Percentiles rank a stretch among this genome's conserved stretches.
Evolutionary conservation across 169 alveolate genomes (phyloP).

Genomic region (Cryptosporidium parvum): DNA sequence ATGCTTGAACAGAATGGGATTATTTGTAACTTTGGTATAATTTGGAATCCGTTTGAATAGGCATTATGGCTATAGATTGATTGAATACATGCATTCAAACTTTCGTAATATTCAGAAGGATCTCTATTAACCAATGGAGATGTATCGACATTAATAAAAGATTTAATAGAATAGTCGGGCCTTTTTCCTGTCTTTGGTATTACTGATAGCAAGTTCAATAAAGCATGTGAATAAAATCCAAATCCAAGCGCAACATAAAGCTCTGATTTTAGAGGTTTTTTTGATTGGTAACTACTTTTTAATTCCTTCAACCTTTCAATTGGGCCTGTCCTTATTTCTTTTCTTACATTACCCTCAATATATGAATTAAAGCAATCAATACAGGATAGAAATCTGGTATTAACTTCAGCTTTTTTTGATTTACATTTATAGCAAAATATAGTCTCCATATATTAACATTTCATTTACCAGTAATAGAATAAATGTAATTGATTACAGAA

Average conservation of each 20-base stretch:
- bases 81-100: background rate
- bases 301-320: constrained; percentile 36
- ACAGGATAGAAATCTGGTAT: constrained; percentile 31
- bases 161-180: constrained; percentile 41
- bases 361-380: constrained; percentile 23
- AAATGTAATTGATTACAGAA: background rate
- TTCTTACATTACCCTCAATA: constrained; percentile 41
- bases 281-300: background rate
- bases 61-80: background rate
- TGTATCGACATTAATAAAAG: constrained; percentile 63
- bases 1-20: constrained; percentile 70
- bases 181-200: constrained; percentile 48
- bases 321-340: constrained; percentile 50
- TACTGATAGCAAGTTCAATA: constrained; percentile 34
- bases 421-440: constrained; percentile 56
- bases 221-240: constrained; percentile 49
- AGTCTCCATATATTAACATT: constrained; percentile 10
- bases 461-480: background rate
- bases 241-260: constrained; percentile 69
- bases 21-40: constrained; percentile 11
- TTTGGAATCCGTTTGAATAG: background rate
- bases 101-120: constrained; percentile 41
- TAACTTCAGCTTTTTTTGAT: constrained; percentile 1
- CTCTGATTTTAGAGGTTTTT: constrained; percentile 12
- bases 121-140: constrained; percentile 30